A percentile compares a stretch with the other conserved stretches of the same genome.
Conservation (phyloP, 164 flowering plant genomes). For the Annona squamosa region DNA sequence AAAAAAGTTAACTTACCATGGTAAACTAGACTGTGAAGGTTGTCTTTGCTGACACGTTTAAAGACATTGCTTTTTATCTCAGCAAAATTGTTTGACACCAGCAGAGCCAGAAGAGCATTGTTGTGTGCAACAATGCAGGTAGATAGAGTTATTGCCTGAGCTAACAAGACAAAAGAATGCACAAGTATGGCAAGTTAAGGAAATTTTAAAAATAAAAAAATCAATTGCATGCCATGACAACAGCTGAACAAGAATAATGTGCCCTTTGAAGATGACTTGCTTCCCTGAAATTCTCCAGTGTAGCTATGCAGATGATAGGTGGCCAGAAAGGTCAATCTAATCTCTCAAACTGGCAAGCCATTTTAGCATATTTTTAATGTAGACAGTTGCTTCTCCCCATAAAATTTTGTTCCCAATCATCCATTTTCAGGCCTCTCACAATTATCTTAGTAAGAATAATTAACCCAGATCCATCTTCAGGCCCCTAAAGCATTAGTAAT, state of each 20-base stretch:
- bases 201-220: slow-evolving; percentile 5
- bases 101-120: slow-evolving; percentile 85
- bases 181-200: slow-evolving; percentile 63
- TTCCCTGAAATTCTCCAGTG: not conserved
- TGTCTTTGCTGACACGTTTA: slow-evolving; percentile 90
- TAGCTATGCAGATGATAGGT: not conserved
- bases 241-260: not conserved
- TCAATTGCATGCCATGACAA: not conserved
- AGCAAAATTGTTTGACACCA: slow-evolving; percentile 90
- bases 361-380: too few relatives aligned
- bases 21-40: slow-evolving; percentile 73
- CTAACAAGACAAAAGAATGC: slow-evolving; percentile 92
- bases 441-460: too few relatives aligned
- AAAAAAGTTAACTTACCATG: slow-evolving; percentile 45
- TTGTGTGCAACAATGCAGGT: slow-evolving; percentile 95
- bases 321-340: not conserved
- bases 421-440: too few relatives aligned
- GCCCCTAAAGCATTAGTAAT: not conserved
- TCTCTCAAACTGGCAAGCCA: not conserved
- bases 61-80: slow-evolving; percentile 98
- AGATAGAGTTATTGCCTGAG: slow-evolving; percentile 92
- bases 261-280: not conserved
- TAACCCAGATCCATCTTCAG: not conserved
- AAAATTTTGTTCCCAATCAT: too few relatives aligned
- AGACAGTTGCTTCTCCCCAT: too few relatives aligned